Percentiles rank a stretch among this genome's conserved stretches.
Evolutionary conservation across 2,329 filamentous ascomycete genomes (phyloP).

Genomic region (Sporothrix pseudoabietina): DNA sequence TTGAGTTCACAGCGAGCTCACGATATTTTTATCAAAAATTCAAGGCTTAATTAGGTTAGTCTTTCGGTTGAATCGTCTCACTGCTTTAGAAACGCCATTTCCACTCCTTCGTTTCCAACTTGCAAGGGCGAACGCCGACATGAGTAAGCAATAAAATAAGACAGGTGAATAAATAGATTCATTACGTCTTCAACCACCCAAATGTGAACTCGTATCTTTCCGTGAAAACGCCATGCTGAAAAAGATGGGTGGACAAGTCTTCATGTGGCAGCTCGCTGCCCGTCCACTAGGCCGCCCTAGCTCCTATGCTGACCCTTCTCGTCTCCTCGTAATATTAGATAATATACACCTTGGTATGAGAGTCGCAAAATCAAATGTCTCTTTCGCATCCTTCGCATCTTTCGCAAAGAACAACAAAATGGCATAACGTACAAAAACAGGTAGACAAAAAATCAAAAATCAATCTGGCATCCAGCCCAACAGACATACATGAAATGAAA

Average conservation of each 20-base stretch:
- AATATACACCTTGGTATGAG: slow-evolving; percentile 23
- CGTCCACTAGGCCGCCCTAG: slow-evolving; percentile 9
- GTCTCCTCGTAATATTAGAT: slow-evolving; percentile 24
- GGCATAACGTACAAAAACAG: not conserved
- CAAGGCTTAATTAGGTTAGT: not conserved
- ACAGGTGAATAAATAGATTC: not conserved
- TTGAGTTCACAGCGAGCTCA: not conserved
- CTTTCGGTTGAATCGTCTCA: not conserved
- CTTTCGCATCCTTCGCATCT: not conserved
- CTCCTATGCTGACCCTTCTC: not conserved
- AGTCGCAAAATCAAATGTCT: not conserved
- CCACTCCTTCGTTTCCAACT: slow-evolving; percentile 13
- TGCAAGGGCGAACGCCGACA: not conserved
- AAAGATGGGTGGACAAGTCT: not conserved
- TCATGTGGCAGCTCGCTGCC: slow-evolving; percentile 17
- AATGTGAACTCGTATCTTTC: slow-evolving; percentile 10
- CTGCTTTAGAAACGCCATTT: slow-evolving; percentile 6
- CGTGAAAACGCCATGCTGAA: slow-evolving; percentile 29
- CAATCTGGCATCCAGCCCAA: not conserved
- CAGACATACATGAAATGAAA: not conserved
- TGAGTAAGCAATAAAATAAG: not conserved
- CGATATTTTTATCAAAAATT: not conserved
- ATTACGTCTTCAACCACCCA: slow-evolving; percentile 10
- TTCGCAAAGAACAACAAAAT: not conserved
- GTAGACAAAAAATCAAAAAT: not conserved